phyloP scores from a whole-genome alignment of 352 stramenopile genomes.

The Globisporangium irregulare region DNA sequence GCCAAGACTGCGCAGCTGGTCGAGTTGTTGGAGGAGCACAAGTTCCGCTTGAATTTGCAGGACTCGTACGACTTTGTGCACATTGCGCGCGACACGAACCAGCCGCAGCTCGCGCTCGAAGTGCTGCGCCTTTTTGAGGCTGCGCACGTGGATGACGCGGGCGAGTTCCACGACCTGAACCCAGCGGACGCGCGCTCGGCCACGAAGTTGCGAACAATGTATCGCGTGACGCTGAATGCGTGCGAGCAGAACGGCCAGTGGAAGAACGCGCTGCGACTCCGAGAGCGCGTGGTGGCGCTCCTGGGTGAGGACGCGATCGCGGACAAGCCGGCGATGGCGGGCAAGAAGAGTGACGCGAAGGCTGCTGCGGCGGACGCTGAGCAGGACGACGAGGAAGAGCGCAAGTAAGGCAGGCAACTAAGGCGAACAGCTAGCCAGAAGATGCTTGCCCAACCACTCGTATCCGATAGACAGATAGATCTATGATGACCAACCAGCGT shows the following conservation, averaged over 20 bases:
- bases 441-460: background rate
- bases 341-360: background rate
- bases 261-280: slow-evolving; percentile 58
- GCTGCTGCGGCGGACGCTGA: background rate
- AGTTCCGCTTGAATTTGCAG: slow-evolving; percentile 34
- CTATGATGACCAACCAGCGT: background rate
- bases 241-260: slow-evolving; percentile 52
- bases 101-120: slow-evolving; percentile 35
- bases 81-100: slow-evolving; percentile 38
- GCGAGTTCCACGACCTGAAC: slow-evolving; percentile 14
- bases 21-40: slow-evolving; percentile 36
- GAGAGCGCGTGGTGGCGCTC: slow-evolving; percentile 41
- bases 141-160: slow-evolving; percentile 28
- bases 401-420: background rate
- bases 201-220: slow-evolving; percentile 55
- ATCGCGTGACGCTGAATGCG: slow-evolving; percentile 43
- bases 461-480: slow-evolving; percentile 3
- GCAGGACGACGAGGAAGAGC: background rate
- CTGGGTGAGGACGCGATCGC: slow-evolving; percentile 28
- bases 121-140: slow-evolving; percentile 51
- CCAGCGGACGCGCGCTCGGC: slow-evolving; percentile 20
- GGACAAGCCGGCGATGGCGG: background rate
- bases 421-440: background rate
- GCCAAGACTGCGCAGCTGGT: slow-evolving; percentile 30
- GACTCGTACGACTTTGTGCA: slow-evolving; percentile 60